Percentiles rank a stretch among this genome's conserved stretches.
Evolutionary conservation across 1,284 basidiomycete species (phyloP).

Genomic region (Puccinia hordei): DNA sequence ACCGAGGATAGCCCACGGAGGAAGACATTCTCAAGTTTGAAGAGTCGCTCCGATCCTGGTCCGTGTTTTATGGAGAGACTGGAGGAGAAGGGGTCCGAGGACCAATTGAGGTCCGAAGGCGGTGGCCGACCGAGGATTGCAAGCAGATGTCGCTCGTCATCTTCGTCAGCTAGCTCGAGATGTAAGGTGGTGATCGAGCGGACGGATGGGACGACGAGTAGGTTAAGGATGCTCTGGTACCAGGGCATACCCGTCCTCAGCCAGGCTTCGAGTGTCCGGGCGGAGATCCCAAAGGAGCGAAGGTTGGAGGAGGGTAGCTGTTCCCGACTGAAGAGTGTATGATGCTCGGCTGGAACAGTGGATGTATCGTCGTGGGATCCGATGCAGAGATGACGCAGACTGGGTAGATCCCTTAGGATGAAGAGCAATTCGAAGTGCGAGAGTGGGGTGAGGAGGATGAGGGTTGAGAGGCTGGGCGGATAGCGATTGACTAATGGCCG

Average conservation of each 20-base stretch:
- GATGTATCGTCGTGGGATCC: conserved; percentile 44
- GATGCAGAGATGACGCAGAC: conserved; percentile 41
- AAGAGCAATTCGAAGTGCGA: conserved; percentile 47
- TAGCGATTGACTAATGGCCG: conserved; percentile 43
- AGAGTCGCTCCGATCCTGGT: neutral
- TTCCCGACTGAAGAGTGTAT: conserved; percentile 50
- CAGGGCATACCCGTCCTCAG: conserved; percentile 41
- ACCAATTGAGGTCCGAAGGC: neutral
- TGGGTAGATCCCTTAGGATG: conserved; percentile 36
- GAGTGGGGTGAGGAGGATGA: conserved; percentile 48
- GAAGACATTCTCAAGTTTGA: conserved; percentile 32
- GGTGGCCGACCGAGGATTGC: conserved; percentile 28
- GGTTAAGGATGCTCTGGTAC: conserved; percentile 43
- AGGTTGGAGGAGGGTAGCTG: conserved; percentile 48
- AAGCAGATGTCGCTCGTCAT: conserved; percentile 45
- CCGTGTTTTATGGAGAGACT: neutral
- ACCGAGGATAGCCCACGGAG: conserved; percentile 42
- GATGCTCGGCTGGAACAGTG: conserved; percentile 28
- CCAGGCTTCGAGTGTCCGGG: conserved; percentile 36
- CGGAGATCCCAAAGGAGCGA: conserved; percentile 40
- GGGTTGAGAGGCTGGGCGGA: conserved; percentile 18
- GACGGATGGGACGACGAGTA: conserved; percentile 37
- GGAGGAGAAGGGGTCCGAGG: neutral
- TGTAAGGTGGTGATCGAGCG: conserved; percentile 44
- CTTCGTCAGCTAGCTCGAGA: conserved; percentile 45